Evolutionary conservation across 2,329 filamentous ascomycete species (phyloP).

Genomic region (Aspergillus sp.): DNA sequence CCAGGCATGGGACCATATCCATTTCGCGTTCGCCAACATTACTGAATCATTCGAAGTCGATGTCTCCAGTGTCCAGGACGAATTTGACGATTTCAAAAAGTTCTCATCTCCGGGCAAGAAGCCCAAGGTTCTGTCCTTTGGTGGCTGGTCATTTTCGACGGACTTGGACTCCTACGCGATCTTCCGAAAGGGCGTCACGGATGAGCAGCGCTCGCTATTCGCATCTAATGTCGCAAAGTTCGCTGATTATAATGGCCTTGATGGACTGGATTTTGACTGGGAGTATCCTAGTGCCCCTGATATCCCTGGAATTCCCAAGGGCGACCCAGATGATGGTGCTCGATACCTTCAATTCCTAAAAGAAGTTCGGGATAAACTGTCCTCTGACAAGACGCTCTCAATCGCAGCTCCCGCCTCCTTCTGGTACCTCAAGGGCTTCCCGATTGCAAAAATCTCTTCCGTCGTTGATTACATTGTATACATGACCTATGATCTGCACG

Average conservation of each 20-base stretch:
- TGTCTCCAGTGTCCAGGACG: background rate
- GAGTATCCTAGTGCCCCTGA: constrained; percentile 26
- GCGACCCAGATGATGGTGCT: constrained; percentile 26
- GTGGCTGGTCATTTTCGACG: constrained; percentile 48
- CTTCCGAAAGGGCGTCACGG: constrained; percentile 35
- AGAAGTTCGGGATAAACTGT: constrained; percentile 13
- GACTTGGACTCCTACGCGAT: constrained; percentile 37
- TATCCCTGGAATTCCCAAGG: constrained; percentile 38
- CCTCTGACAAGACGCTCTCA: constrained; percentile 23
- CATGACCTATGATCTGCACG: constrained; percentile 42
- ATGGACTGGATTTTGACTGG: constrained; percentile 15
- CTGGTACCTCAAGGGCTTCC: constrained; percentile 34
- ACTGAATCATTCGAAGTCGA: background rate
- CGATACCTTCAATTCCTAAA: constrained; percentile 35
- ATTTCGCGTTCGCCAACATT: background rate
- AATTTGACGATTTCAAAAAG: background rate
- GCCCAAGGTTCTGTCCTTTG: constrained; percentile 28
- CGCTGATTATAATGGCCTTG: constrained; percentile 4
- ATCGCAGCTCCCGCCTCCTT: constrained; percentile 30
- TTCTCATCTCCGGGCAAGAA: constrained; percentile 9
- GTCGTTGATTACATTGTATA: constrained; percentile 37
- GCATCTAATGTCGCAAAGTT: constrained; percentile 33
- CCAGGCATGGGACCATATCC: background rate
- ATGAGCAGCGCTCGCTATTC: constrained; percentile 35
- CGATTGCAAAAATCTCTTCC: constrained; percentile 27